Percentiles rank a stretch among this genome's conserved stretches.
phyloP scores from a whole-genome alignment of 2,329 filamentous ascomycete species.

The Fusarium albosuccineum region DNA sequence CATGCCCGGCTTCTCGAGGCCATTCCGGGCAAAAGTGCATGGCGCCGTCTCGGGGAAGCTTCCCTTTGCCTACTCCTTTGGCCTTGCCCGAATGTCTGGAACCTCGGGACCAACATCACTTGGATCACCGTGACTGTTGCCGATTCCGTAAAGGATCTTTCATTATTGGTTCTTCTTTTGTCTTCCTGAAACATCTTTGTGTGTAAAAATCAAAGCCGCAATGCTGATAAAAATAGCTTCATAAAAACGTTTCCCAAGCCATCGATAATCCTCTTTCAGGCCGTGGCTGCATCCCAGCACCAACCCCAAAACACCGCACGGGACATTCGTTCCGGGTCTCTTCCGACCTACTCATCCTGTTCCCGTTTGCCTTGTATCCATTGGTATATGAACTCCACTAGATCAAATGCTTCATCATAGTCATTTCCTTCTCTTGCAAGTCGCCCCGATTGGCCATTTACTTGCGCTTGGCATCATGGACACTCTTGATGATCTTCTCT shows the following conservation, averaged over 20 bases:
- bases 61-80: background rate
- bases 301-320: slow-evolving; percentile 46
- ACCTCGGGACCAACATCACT: background rate
- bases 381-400: slow-evolving; percentile 47
- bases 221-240: slow-evolving; percentile 42
- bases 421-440: slow-evolving; percentile 3
- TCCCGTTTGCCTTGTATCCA: slow-evolving; percentile 42
- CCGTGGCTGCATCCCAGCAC: slow-evolving; percentile 38
- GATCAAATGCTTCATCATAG: slow-evolving; percentile 30
- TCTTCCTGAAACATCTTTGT: slow-evolving; percentile 23
- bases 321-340: slow-evolving; percentile 28
- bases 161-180: slow-evolving; percentile 30
- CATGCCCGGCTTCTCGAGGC: background rate
- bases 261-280: slow-evolving; percentile 34
- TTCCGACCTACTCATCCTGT: slow-evolving; percentile 26
- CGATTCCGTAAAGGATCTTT: slow-evolving; percentile 7
- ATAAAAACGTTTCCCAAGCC: slow-evolving; percentile 35
- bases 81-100: background rate
- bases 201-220: slow-evolving; percentile 32
- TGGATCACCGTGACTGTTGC: background rate
- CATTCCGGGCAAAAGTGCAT: background rate
- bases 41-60: background rate
- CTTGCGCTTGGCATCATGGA: slow-evolving; percentile 74
- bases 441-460: slow-evolving; percentile 46
- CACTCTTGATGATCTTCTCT: slow-evolving; percentile 86